A percentile compares a stretch with the other conserved stretches of the same genome.
Conservation (phyloP, 2,329 filamentous ascomycete species). For the Ophiostoma fasciatum region DNA sequence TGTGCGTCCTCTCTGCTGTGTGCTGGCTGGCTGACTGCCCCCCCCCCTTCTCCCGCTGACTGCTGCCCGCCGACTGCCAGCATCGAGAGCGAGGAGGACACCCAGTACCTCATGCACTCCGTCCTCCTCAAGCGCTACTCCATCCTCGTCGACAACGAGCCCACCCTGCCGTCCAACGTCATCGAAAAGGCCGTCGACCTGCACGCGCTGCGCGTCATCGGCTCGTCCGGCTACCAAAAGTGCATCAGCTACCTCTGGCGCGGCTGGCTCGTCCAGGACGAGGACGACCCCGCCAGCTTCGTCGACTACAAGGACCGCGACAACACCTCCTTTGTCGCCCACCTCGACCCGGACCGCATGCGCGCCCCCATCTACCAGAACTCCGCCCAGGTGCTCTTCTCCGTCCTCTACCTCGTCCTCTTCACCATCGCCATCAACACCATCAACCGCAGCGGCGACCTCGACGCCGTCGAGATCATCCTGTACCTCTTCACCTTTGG, state of each 20-base stretch:
- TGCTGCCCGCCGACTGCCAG: slow-evolving; percentile 22
- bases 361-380: slow-evolving; percentile 88
- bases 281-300: slow-evolving; percentile 78
- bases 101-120: slow-evolving; percentile 62
- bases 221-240: slow-evolving; percentile 88
- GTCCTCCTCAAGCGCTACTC: slow-evolving; percentile 82
- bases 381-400: slow-evolving; percentile 70
- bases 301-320: slow-evolving; percentile 75
- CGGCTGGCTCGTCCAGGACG: slow-evolving; percentile 94
- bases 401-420: slow-evolving; percentile 65
- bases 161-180: slow-evolving; percentile 67
- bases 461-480: slow-evolving; percentile 70
- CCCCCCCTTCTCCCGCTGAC: neutral
- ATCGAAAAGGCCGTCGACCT: slow-evolving; percentile 89
- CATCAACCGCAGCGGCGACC: slow-evolving; percentile 68
- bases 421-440: slow-evolving; percentile 92
- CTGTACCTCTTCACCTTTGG: slow-evolving; percentile 86
- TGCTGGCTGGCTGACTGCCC: neutral
- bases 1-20: slow-evolving; percentile 27
- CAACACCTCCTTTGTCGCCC: slow-evolving; percentile 60
- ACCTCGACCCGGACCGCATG: slow-evolving; percentile 92
- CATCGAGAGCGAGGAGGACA: slow-evolving; percentile 75
- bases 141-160: slow-evolving; percentile 54
- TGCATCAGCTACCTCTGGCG: slow-evolving; percentile 88
- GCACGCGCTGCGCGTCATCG: slow-evolving; percentile 77